Percentiles rank a stretch among this genome's conserved stretches.
phyloP scores from a whole-genome alignment of 306 rosid species.

The Gastrolobium bilobum region DNA sequence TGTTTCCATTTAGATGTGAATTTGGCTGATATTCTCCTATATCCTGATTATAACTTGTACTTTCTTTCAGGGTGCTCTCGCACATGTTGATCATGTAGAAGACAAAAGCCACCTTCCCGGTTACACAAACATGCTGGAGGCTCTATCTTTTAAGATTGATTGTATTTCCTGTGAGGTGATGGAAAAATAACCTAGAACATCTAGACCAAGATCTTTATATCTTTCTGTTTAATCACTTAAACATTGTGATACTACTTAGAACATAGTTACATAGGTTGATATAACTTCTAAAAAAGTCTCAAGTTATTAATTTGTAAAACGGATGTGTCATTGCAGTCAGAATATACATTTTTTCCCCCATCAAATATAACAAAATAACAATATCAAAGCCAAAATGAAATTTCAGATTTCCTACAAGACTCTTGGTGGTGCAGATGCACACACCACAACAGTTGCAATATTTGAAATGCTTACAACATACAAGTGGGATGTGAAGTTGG shows the following conservation, averaged over 20 bases:
- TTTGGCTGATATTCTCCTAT: constrained; percentile 22
- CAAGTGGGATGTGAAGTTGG: constrained; percentile 67
- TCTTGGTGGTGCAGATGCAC: constrained; percentile 57
- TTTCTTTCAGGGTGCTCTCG: constrained; percentile 51
- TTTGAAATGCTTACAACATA: constrained; percentile 55
- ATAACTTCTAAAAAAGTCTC: not conserved
- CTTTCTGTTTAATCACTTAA: not conserved
- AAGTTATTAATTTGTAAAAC: constrained; percentile 5
- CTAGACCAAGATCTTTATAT: not conserved
- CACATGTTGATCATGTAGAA: constrained; percentile 50
- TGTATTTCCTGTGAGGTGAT: constrained; percentile 67
- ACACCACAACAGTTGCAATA: constrained; percentile 55
- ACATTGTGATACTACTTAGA: not conserved
- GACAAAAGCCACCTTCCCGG: constrained; percentile 49
- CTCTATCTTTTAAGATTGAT: constrained; percentile 62
- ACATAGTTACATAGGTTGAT: not conserved
- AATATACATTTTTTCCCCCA: not conserved
- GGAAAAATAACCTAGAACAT: not conserved
- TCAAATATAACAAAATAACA: constrained; percentile 24
- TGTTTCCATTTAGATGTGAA: not conserved
- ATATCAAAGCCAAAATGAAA: constrained; percentile 36
- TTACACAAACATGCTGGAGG: constrained; percentile 55
- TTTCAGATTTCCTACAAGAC: constrained; percentile 62
- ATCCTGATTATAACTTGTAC: constrained; percentile 13
- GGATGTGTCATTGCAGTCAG: not conserved